Evolutionary conservation across 306 rosid genomes (phyloP), one percentile per base, ranked within the genome.

Genomic region (Begonia peltatifolia): DNA sequence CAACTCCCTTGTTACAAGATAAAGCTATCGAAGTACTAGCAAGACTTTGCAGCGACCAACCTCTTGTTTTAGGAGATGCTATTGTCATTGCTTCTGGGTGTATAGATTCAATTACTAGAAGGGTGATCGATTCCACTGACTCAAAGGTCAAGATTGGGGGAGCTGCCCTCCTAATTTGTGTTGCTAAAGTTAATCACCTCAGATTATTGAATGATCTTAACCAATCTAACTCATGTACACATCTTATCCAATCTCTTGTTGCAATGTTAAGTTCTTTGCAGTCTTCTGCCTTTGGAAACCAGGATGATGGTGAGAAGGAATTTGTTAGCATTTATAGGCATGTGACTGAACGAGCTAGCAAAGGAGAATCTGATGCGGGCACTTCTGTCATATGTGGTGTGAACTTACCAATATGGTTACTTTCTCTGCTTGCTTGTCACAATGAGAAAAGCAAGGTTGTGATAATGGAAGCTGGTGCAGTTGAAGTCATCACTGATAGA

Each of bases 391-490:
- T 90, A 66, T 64, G 56, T 59, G 87, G 85, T 63, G 79, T 64
- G 53, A 84, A 78, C 71, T 72, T 90, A 63, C 84, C 80, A 14
- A 73, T 80, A 69, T 90, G 97, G 97, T 71, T 90, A 70, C 77
- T 90, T 25, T 76, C 87, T 65, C 68, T 85, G 66, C 87, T 90
- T 69, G 92, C 95, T 22, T 80, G 95, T 70, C 85, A 78, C 44
- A 84, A 80, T 67, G 94, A 66, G 61, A 83, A 69, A 66, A 76
- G 79, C 71, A 90, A 77, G 71, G 54, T 14, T 64, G 69, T 65
- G 70, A 83, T 83, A 61, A 89, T 82, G 97, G 95, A 89, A 64
- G 79, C 95, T 72, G 97, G 87, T 63, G 97, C 90, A 15, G 76
- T 90, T 71, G 97, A 85, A 60, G 82, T 76, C 63, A 79, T 90